A percentile compares a stretch with the other conserved stretches of the same genome.
These are phyloP conservation scores for Sporobolomyces phaffii DNA, from an alignment of 768 basidiomycete species.

Conservation along the genomic window DNA sequence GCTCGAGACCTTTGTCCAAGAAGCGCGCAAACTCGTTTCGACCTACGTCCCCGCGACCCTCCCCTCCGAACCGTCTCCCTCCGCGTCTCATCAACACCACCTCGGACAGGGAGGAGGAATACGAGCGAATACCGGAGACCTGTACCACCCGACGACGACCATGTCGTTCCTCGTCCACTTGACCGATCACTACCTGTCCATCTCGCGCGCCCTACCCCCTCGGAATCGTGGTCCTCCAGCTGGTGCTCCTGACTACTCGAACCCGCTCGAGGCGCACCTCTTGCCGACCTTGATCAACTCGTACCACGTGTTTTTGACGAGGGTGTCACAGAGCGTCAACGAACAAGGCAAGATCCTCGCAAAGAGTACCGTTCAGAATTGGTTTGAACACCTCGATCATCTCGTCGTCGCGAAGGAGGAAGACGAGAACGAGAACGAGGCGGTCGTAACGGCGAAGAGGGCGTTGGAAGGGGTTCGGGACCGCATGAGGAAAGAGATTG, in stretches of 20 bases:
- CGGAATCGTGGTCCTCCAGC: constrained; percentile 12
- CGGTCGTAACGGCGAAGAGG: background rate
- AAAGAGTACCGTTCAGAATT: constrained; percentile 17
- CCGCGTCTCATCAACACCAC: too few relatives aligned
- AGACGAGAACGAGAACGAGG: background rate
- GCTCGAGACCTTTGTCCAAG: constrained; percentile 37
- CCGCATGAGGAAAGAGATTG: constrained; percentile 37
- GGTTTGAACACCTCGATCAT: constrained; percentile 37
- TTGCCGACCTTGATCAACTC: constrained; percentile 36
- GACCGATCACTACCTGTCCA: constrained; percentile 28
- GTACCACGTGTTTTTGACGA: constrained; percentile 39
- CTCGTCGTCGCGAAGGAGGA: background rate
- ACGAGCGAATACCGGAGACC: background rate
- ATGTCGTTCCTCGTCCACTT: constrained; percentile 41
- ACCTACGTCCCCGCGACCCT: constrained; percentile 27
- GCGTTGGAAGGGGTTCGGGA: constrained; percentile 39
- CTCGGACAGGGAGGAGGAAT: background rate
- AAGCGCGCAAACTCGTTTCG: constrained; percentile 13
- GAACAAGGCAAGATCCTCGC: constrained; percentile 36
- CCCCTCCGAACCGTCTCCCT: background rate
- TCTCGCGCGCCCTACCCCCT: constrained; percentile 37
- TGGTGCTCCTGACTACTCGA: constrained; percentile 3
- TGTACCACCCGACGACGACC: constrained; percentile 37
- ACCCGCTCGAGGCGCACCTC: constrained; percentile 31
- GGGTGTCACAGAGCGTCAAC: constrained; percentile 33